Evolutionary conservation across 345 rosid genomes (phyloP).

Genomic region (Dipteronia sinensis): DNA sequence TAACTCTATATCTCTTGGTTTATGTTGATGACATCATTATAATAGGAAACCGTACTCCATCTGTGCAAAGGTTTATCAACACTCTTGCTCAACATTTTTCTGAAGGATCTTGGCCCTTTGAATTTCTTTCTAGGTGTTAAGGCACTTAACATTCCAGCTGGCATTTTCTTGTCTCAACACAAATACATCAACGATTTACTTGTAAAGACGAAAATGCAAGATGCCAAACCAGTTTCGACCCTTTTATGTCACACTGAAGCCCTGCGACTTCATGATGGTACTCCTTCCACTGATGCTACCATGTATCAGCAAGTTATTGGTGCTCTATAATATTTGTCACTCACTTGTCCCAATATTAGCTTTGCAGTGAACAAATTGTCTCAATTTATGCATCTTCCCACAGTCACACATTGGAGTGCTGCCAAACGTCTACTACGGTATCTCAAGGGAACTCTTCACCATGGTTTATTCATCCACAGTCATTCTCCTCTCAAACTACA

Average conservation of each 20-base stretch:
- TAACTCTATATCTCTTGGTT: too few relatives aligned
- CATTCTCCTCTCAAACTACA: neutral
- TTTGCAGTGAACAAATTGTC: neutral
- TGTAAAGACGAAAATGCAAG: neutral
- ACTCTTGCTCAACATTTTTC: too few relatives aligned
- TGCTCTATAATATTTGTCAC: neutral
- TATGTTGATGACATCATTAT: too few relatives aligned
- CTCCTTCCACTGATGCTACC: neutral
- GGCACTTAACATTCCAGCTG: neutral
- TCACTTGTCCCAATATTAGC: neutral
- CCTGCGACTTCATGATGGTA: neutral
- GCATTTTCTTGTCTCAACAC: neutral
- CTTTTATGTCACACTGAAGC: neutral
- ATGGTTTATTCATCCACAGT: neutral
- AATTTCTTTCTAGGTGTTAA: neutral
- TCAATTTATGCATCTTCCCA: slow-evolving; percentile 4
- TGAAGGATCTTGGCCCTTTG: too few relatives aligned
- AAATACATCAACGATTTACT: neutral
- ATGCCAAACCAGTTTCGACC: neutral
- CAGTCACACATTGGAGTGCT: neutral
- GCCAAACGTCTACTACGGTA: neutral
- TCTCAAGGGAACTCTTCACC: neutral
- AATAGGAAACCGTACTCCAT: too few relatives aligned
- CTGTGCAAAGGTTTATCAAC: too few relatives aligned
- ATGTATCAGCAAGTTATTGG: neutral